These are phyloP conservation scores for Podospora didyma DNA, from an alignment of 495 filamentous ascomycete genomes.

Conservation along the genomic window DNA sequence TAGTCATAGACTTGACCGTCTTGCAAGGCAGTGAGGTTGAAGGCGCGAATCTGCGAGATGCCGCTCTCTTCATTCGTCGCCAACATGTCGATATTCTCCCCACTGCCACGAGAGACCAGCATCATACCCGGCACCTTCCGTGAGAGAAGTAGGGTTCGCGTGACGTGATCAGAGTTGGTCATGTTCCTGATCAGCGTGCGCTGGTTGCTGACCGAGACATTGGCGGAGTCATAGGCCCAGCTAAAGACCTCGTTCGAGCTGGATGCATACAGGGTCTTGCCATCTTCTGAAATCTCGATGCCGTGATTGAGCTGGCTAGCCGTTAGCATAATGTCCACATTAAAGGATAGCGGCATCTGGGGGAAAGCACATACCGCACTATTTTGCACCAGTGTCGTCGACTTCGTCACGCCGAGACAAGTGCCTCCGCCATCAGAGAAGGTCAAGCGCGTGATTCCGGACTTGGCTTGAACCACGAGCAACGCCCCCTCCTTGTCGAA, in stretches of 20 bases:
- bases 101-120: slow-evolving; percentile 61
- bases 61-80: slow-evolving; percentile 46
- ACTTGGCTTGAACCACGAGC: slow-evolving; percentile 53
- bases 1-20: slow-evolving; percentile 42
- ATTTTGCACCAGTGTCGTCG: slow-evolving; percentile 25
- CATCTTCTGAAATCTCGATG: slow-evolving; percentile 58
- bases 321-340: too few species aligned
- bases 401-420: slow-evolving; percentile 35
- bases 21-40: slow-evolving; percentile 45
- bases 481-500: slow-evolving; percentile 58
- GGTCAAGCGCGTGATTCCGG: slow-evolving; percentile 51
- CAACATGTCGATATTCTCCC: slow-evolving; percentile 53
- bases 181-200: slow-evolving; percentile 54
- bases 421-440: slow-evolving; percentile 45
- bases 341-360: too few species aligned
- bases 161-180: slow-evolving; percentile 54
- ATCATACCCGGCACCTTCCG: slow-evolving; percentile 45
- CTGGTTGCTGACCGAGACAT: slow-evolving; percentile 37
- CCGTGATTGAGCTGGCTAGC: slow-evolving; percentile 53
- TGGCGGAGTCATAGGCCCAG: slow-evolving; percentile 56
- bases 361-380: slow-evolving; percentile 36
- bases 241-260: slow-evolving; percentile 50
- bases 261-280: slow-evolving; percentile 62
- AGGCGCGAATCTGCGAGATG: slow-evolving; percentile 62
- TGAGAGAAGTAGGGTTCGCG: slow-evolving; percentile 58